Evolutionary conservation across 2,329 filamentous ascomycete species (phyloP).

Genomic region (Aspergillus carbonarius): DNA sequence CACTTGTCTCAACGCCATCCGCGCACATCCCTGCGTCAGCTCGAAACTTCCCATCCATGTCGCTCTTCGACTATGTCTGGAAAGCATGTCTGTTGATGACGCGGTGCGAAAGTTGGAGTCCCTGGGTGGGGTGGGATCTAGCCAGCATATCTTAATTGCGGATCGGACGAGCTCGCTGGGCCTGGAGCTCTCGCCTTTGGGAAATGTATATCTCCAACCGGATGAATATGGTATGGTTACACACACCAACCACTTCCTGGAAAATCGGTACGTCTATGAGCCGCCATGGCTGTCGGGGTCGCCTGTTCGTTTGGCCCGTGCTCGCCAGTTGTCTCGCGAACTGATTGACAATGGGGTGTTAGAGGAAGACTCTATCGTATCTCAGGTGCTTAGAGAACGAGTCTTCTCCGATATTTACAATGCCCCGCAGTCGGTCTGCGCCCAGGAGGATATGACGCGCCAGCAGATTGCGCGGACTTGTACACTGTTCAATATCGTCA

Average conservation of each 20-base stretch:
- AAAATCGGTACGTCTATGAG: slow-evolving; percentile 34
- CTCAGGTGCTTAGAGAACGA: slow-evolving; percentile 26
- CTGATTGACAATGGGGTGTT: slow-evolving; percentile 22
- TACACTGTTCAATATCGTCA: slow-evolving; percentile 41
- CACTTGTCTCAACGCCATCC: slow-evolving; percentile 62
- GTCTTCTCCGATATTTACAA: slow-evolving; percentile 41
- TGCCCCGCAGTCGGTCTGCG: slow-evolving; percentile 38
- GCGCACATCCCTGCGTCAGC: slow-evolving; percentile 54
- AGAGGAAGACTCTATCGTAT: slow-evolving; percentile 21
- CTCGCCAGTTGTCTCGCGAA: slow-evolving; percentile 24
- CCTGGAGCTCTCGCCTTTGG: slow-evolving; percentile 31
- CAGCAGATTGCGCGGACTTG: slow-evolving; percentile 30
- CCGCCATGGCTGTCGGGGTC: slow-evolving; percentile 34
- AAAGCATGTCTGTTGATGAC: slow-evolving; percentile 49
- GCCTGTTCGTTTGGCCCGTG: slow-evolving; percentile 31
- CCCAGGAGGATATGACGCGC: slow-evolving; percentile 28
- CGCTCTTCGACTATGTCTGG: slow-evolving; percentile 56
- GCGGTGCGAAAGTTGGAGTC: slow-evolving; percentile 48
- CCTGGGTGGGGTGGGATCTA: slow-evolving; percentile 53
- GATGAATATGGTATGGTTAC: slow-evolving; percentile 35
- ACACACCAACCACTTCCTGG: slow-evolving; percentile 49
- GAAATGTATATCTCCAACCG: slow-evolving; percentile 36
- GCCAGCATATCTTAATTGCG: slow-evolving; percentile 57
- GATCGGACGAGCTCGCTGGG: slow-evolving; percentile 39
- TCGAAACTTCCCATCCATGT: slow-evolving; percentile 60